Evolutionary conservation across 345 rosid genomes (phyloP), one percentile per base, ranked within the genome.

Genomic region (Rhodamnia rubescens): DNA sequence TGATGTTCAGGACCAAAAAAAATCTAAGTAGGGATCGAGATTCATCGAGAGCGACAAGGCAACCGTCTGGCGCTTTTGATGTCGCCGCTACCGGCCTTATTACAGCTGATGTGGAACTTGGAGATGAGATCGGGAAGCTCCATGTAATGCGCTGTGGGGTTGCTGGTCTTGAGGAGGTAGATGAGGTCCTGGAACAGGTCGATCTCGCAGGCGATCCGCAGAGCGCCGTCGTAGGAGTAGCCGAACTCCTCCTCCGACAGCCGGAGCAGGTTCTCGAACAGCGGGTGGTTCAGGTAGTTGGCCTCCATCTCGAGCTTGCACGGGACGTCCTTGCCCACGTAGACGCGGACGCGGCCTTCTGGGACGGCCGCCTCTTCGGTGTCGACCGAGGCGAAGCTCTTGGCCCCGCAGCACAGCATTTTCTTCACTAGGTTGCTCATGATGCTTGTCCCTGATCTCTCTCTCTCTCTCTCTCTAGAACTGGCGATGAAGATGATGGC

Each of bases 271-370:
- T 90, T 87, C 55, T 92, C 88, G n/a, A 93, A 90, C 85, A 92
- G 87, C 26, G 92, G 93, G 61, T 92, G 95, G 90, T 93, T 93
- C 27, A 92, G 85, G 87, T 88, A 90, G 84, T 88, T 88, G 26
- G 91, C 94, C 54, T 92, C 92, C 87, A 90, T 83, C 87, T 92
- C 92, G 29, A 92, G 74, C 88, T 90, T 91, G 84, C 90, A 84
- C 29, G 82, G 88, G 40, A 53, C 83, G 32, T 80, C 88, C 88
- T 83, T 88, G 27, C 92, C 93, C 4, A 88, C 92, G 82, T 88
- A 89, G 2, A 93, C 93, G 47, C 89, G 87, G 54, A 92, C 89
- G 22, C 84, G 87, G 3, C 95, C 95, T 87, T 89, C 87, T 0
- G 89, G 74, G 82, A 53, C 83, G 50, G 82, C 86, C 7, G 36